These are phyloP conservation scores for Pugionium cornutum DNA, from an alignment of 345 rosid species.

Conservation along the genomic window DNA sequence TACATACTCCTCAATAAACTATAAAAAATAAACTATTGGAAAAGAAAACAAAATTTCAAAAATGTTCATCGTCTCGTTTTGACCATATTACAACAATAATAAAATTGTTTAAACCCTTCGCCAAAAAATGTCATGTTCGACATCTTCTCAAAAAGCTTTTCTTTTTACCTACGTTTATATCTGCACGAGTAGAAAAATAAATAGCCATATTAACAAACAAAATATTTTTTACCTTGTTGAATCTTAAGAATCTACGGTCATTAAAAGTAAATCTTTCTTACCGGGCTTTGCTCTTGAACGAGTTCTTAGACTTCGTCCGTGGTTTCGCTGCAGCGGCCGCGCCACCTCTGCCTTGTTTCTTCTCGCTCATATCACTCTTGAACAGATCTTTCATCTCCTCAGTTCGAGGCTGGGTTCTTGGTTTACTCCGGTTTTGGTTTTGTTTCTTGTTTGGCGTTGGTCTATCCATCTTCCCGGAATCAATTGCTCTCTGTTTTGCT, in stretches of 20 bases:
- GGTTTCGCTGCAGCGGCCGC: conserved; percentile 44
- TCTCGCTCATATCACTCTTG: conserved; percentile 81
- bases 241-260: no score
- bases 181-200: conserved; percentile 19
- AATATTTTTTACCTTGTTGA: no score
- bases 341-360: conserved; percentile 54
- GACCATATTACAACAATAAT: conserved; percentile 14
- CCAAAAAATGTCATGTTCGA: conserved; percentile 4
- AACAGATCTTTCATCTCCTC: conserved; percentile 85
- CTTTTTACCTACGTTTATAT: conserved; percentile 40
- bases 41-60: conserved; percentile 18
- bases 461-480: conserved; percentile 64
- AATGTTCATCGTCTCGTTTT: not conserved
- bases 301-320: conserved; percentile 55
- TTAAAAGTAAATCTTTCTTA: conserved; percentile 34
- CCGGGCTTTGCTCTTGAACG: conserved; percentile 95
- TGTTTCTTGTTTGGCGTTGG: conserved; percentile 47
- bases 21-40: no score
- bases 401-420: conserved; percentile 58
- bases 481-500: conserved; percentile 69
- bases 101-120: conserved; percentile 19
- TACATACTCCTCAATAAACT: no score
- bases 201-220: conserved; percentile 1
- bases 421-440: conserved; percentile 49
- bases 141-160: conserved; percentile 1